phyloP scores from a whole-genome alignment of 495 filamentous ascomycete species.

The Penicillium steckii region DNA sequence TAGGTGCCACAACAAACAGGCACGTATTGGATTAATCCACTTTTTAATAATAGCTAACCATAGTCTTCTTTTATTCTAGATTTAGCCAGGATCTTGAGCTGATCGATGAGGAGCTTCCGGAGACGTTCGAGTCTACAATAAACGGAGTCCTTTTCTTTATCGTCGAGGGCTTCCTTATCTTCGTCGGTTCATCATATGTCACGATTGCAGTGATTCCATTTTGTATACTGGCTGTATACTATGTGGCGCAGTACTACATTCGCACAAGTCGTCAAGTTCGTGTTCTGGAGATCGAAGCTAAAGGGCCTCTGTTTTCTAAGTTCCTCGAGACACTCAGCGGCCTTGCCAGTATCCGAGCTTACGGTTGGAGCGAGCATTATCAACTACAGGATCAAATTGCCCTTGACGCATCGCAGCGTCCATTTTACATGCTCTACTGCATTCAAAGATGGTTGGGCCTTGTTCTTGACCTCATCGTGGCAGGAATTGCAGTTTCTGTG shows the following conservation, averaged over 20 bases:
- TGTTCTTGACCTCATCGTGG: constrained; percentile 59
- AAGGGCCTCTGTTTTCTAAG: constrained; percentile 67
- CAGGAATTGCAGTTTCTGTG: constrained; percentile 57
- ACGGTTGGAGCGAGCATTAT: constrained; percentile 59
- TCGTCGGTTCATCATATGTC: constrained; percentile 21
- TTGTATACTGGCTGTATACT: constrained; percentile 17
- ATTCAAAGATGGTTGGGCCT: constrained; percentile 70
- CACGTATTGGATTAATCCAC: neutral
- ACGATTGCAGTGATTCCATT: constrained; percentile 17
- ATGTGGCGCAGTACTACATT: constrained; percentile 26
- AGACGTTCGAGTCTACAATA: constrained; percentile 13
- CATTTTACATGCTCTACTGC: constrained; percentile 58
- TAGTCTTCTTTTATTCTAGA: constrained; percentile 2
- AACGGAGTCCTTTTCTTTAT: constrained; percentile 11
- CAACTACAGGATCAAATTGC: constrained; percentile 55
- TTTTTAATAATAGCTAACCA: neutral
- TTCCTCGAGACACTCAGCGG: constrained; percentile 66
- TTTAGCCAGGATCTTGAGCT: constrained; percentile 42
- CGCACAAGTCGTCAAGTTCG: constrained; percentile 52
- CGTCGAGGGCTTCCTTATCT: constrained; percentile 17
- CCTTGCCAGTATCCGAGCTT: constrained; percentile 69
- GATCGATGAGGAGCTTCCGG: constrained; percentile 47
- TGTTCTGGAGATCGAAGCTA: constrained; percentile 55
- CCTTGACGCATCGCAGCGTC: constrained; percentile 57
- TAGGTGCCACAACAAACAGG: constrained; percentile 24